Evolutionary conservation across 257 asterid species (phyloP).

Genomic region (Solanum chaucha): DNA sequence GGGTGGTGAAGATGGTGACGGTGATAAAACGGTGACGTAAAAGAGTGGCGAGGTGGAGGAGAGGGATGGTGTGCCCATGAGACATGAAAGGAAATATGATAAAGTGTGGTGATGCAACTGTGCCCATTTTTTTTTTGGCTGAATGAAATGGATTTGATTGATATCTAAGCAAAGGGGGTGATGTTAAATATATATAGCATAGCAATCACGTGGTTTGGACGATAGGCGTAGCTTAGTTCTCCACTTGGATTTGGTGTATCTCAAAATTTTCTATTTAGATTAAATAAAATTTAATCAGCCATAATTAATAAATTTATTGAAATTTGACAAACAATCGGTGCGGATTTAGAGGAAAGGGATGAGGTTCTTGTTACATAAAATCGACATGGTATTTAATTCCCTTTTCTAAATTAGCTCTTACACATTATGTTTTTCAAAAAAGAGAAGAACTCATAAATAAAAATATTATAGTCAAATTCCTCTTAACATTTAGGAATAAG

Average conservation of each 20-base stretch:
- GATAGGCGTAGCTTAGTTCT: neutral
- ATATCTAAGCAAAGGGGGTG: neutral
- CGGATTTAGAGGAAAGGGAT: neutral
- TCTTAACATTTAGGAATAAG: neutral
- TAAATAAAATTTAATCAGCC: too few relatives aligned
- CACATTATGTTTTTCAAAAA: neutral
- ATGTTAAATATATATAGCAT: neutral
- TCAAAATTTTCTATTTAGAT: too few relatives aligned
- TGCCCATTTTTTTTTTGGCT: conserved; percentile 18
- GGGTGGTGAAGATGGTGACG: conserved; percentile 63
- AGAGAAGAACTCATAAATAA: too few relatives aligned
- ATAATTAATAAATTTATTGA: too few relatives aligned
- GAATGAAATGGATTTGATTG: neutral
- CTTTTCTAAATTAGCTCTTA: neutral
- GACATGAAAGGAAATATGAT: conserved; percentile 64
- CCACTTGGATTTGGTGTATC: too few relatives aligned
- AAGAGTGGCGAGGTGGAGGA: conserved; percentile 61
- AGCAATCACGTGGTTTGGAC: neutral
- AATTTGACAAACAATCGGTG: too few relatives aligned
- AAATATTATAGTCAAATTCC: neutral
- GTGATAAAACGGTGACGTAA: conserved; percentile 34
- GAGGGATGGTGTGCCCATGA: conserved; percentile 67
- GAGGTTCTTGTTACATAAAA: neutral
- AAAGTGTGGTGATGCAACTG: conserved; percentile 37
- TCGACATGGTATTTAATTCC: neutral